These are phyloP conservation scores for Monosporascus sp. DNA, from an alignment of 2,329 filamentous ascomycete genomes.

Conservation along the genomic window DNA sequence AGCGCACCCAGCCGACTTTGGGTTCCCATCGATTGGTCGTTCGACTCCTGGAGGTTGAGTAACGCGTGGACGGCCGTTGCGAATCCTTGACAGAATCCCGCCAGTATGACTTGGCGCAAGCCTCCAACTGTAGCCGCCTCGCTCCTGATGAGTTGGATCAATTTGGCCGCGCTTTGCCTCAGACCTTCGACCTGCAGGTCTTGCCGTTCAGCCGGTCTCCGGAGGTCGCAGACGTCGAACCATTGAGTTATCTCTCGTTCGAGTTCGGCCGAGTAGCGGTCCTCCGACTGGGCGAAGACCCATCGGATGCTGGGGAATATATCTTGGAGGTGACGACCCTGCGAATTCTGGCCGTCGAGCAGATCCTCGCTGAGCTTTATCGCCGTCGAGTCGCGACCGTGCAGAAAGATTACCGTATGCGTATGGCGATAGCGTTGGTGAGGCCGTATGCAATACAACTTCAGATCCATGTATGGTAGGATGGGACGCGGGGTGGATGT, in stretches of 20 bases:
- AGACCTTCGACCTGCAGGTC: constrained; percentile 38
- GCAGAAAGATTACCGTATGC: constrained; percentile 38
- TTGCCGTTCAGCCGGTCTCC: constrained; percentile 33
- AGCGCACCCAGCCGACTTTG: constrained; percentile 11
- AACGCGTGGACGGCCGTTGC: constrained; percentile 28
- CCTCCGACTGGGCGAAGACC: constrained; percentile 43
- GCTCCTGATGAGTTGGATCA: constrained; percentile 26
- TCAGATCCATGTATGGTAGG: background rate
- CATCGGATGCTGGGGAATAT: constrained; percentile 41
- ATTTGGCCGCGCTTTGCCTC: constrained; percentile 26
- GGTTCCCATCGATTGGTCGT: background rate
- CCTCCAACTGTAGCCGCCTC: constrained; percentile 33
- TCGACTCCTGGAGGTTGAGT: constrained; percentile 12
- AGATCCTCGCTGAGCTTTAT: constrained; percentile 28
- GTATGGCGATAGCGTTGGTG: constrained; percentile 27
- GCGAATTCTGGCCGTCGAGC: constrained; percentile 24
- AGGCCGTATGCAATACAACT: constrained; percentile 1
- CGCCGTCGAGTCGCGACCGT: constrained; percentile 36
- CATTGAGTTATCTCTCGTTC: constrained; percentile 34
- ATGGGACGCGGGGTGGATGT: background rate
- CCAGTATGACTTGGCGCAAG: constrained; percentile 34
- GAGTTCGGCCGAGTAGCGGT: constrained; percentile 20
- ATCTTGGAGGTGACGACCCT: constrained; percentile 28
- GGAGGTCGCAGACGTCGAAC: constrained; percentile 45
- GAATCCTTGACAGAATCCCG: constrained; percentile 42